A percentile compares a stretch with the other conserved stretches of the same genome.
These are phyloP conservation scores for Henningerozyma blattae DNA, from an alignment of 805 yeast species.

Conservation along the genomic window DNA sequence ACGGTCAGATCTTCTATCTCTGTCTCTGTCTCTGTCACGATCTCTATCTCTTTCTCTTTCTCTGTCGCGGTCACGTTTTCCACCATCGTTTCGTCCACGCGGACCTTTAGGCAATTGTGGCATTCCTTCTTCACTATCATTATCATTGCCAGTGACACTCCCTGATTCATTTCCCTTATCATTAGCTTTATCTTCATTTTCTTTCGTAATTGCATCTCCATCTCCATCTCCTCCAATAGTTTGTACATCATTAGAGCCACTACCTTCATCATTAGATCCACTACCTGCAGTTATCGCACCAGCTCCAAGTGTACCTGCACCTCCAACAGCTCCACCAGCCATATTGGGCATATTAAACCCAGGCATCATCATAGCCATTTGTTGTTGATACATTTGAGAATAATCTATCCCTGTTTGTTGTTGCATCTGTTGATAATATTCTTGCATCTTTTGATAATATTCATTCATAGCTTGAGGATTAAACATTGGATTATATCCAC, in stretches of 20 bases:
- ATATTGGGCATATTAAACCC: conserved; percentile 9
- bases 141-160: too few species aligned
- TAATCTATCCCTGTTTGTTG: conserved; percentile 24
- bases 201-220: neutral
- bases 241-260: conserved; percentile 15
- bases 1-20: conserved; percentile 7
- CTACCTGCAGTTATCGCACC: conserved; percentile 6
- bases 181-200: conserved; percentile 2
- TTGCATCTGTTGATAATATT: conserved; percentile 29
- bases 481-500: conserved; percentile 25
- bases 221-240: conserved; percentile 17
- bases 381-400: conserved; percentile 23
- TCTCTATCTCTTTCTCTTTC: neutral
- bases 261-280: conserved; percentile 6
- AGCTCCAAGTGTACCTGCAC: neutral
- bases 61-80: conserved; percentile 4
- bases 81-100: conserved; percentile 23
- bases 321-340: neutral
- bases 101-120: conserved; percentile 42
- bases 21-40: conserved; percentile 10
- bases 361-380: conserved; percentile 23
- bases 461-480: conserved; percentile 49
- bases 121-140: conserved; percentile 16
- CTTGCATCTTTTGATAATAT: conserved; percentile 52
- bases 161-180: too few species aligned